Conservation (phyloP, 805 yeast species). For the Teunomyces funiuensis region DNA sequence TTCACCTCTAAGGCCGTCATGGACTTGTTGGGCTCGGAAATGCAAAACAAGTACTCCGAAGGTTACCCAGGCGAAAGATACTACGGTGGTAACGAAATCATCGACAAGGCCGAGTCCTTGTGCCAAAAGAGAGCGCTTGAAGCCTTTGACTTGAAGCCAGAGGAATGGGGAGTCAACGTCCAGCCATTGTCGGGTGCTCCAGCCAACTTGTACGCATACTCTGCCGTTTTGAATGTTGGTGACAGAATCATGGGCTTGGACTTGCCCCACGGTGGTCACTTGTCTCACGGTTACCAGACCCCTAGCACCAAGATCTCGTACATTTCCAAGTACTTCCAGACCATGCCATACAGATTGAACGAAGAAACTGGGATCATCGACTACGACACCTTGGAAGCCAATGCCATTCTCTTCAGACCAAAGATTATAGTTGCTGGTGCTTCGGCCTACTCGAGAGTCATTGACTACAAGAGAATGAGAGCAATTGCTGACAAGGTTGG, state of each 20-base stretch:
- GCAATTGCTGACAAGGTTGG: conserved; percentile 96
- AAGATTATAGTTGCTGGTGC: conserved; percentile 97
- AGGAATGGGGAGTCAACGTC: conserved; percentile 96
- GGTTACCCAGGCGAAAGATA: conserved; percentile 99
- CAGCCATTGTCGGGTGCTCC: conserved; percentile 97
- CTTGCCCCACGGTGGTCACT: conserved; percentile 98
- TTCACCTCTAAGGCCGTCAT: conserved; percentile 95
- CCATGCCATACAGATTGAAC: conserved; percentile 97
- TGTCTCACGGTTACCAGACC: conserved; percentile 98
- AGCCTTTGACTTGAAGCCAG: conserved; percentile 78
- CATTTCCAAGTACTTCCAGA: conserved; percentile 94
- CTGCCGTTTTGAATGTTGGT: conserved; percentile 91
- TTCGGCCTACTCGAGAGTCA: conserved; percentile 94
- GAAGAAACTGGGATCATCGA: conserved; percentile 92
- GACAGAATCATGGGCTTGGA: conserved; percentile 98
- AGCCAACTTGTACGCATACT: conserved; percentile 95
- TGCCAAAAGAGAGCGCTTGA: conserved; percentile 94
- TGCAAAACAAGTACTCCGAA: conserved; percentile 98
- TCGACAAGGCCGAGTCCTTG: conserved; percentile 87
- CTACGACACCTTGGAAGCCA: conserved; percentile 90
- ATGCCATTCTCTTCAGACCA: conserved; percentile 91
- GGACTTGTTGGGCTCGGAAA: conserved; percentile 95
- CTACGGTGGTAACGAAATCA: conserved; percentile 97
- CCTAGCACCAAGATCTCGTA: conserved; percentile 90
- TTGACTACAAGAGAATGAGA: conserved; percentile 96